These are phyloP conservation scores for Leccinum olivaceopallidum DNA, from an alignment of 768 basidiomycete genomes.

Conservation along the genomic window DNA sequence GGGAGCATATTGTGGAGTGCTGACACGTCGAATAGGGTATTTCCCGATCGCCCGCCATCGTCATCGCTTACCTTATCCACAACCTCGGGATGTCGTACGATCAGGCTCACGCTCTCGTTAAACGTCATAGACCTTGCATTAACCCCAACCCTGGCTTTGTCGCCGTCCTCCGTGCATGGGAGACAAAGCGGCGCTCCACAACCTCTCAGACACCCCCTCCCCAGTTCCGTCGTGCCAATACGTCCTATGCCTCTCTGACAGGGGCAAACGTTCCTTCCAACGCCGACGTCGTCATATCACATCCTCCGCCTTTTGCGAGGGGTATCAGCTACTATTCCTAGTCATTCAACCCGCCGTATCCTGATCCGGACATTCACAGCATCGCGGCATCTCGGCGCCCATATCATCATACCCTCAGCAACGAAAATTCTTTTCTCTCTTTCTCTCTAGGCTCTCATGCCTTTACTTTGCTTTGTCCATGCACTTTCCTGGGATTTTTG, in stretches of 20 bases:
- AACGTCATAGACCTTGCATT: constrained; percentile 66
- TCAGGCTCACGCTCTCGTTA: constrained; percentile 57
- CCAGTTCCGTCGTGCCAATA: constrained; percentile 32
- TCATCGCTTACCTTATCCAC: constrained; percentile 81
- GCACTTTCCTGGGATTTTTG: constrained; percentile 1
- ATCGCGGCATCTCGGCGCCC: neutral
- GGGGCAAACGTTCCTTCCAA: constrained; percentile 1
- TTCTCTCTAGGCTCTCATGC: neutral
- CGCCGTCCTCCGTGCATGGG: constrained; percentile 58
- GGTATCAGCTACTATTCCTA: constrained; percentile 29
- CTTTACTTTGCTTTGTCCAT: neutral
- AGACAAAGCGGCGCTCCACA: constrained; percentile 34
- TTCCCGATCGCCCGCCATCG: constrained; percentile 73
- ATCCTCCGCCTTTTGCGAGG: constrained; percentile 21
- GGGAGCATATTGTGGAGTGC: neutral
- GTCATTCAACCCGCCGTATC: neutral
- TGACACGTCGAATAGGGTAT: constrained; percentile 51
- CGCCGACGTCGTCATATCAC: neutral
- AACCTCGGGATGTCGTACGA: constrained; percentile 74
- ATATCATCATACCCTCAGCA: neutral
- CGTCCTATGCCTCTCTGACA: constrained; percentile 21
- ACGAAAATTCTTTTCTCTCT: neutral
- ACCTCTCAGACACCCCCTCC: constrained; percentile 13
- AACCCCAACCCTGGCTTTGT: constrained; percentile 83
- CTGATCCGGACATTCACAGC: neutral